Evolutionary conservation across 1,284 basidiomycete genomes (phyloP), one percentile per base, ranked within the genome.

Genomic region (Tranzscheliella williamsii): DNA sequence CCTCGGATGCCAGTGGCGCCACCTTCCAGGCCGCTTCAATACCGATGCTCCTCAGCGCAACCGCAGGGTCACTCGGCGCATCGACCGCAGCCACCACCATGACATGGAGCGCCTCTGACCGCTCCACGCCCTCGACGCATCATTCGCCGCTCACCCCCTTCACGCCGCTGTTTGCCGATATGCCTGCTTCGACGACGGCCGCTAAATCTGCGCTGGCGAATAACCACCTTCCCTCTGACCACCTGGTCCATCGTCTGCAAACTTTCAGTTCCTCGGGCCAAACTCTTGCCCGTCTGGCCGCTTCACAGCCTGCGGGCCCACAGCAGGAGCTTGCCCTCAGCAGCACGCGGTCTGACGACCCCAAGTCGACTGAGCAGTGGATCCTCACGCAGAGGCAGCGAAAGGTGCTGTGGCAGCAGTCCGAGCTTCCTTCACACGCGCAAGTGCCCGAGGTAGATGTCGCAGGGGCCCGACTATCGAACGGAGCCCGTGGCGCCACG

Each of bases 141-240:
- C 38, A 49, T 24, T 48, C 66, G 24, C 68, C 68, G 2, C 29
- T 54, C 20, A 71, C 69, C 2, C 67, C 63, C 13, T 67, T 60
- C 49, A 60, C 67, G n/a, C 53, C 69, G 2, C 21, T 56, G 22
- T 71, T 71, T 29, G 24, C 34, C 18, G 32, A 13, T 32, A 57
- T 63, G 38, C 45, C 51, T 8, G 53, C 37, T 13, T 39, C 61
- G 13, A 24, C 47, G 5, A 44, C 40, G 33, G 16, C 54, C 42
- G 6, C 41, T 47, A 16, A 36, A 39, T 4, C 29, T 38, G 4
- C 16, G 37, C 13, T 47, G 41, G 11, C 30, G 33, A 7, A 38
- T 45, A 4, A 37, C 35, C 13, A 34, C 35, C 32, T 51, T 40
- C n/a, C n/a, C n/a, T n/a, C n/a, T n/a, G 7, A 43, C 33, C 29